Evolutionary conservation across 257 asterid species (phyloP).

Genomic region (Avicennia marina): DNA sequence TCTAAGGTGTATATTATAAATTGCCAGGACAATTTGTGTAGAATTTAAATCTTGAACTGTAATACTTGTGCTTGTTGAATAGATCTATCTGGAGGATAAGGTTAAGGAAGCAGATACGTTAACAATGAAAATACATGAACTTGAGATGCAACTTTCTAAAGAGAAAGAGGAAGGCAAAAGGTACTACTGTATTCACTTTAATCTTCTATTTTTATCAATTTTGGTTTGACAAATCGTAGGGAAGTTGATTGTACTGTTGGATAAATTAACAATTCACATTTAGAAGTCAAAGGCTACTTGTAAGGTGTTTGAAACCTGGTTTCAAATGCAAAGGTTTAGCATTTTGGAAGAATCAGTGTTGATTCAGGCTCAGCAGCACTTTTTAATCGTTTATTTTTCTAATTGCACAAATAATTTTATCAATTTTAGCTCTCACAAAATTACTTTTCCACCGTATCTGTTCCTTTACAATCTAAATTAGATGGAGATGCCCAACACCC

Average conservation of each 20-base stretch:
- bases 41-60: constrained; percentile 5
- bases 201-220: constrained; percentile 7
- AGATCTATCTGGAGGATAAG: constrained; percentile 68
- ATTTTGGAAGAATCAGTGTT: no score
- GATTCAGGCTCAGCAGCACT: no score
- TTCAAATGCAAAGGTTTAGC: no score
- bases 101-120: constrained; percentile 48
- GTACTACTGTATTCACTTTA: constrained; percentile 22
- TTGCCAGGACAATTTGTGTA: constrained; percentile 1
- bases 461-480: background rate
- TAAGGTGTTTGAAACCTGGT: no score
- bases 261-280: no score
- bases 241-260: no score
- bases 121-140: constrained; percentile 48
- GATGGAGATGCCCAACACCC: background rate
- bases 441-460: no score
- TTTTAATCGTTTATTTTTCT: no score
- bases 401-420: no score
- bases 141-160: constrained; percentile 59
- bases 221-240: constrained; percentile 10
- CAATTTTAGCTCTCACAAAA: no score
- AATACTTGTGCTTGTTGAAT: constrained; percentile 24
- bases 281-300: no score
- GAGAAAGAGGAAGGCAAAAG: constrained; percentile 79
- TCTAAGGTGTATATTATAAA: constrained; percentile 5